These are phyloP conservation scores for Jamesozyma spencerorum DNA, from an alignment of 805 yeast genomes.

Conservation along the genomic window DNA sequence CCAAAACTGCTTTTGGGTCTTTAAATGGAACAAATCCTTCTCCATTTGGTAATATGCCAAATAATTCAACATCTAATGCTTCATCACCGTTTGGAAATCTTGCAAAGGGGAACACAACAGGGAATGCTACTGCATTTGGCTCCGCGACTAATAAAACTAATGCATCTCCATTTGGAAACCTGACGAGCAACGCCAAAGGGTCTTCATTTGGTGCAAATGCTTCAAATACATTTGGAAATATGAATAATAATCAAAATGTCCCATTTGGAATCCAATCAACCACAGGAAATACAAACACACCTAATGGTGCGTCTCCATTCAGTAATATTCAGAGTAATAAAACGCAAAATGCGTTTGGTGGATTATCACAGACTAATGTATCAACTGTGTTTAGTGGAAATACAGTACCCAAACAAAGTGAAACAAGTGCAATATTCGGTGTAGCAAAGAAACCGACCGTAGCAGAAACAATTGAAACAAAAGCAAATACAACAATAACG, in stretches of 20 bases:
- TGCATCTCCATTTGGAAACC: constrained; percentile 9
- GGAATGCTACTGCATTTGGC: constrained; percentile 12
- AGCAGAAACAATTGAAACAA: constrained; percentile 13
- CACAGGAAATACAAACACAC: not conserved
- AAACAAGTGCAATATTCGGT: not conserved
- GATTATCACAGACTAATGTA: too few species aligned
- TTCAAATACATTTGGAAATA: too few species aligned
- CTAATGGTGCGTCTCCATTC: constrained; percentile 8
- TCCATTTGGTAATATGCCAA: constrained; percentile 11
- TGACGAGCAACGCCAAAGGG: not conserved
- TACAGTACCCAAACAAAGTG: not conserved
- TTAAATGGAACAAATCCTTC: constrained; percentile 2
- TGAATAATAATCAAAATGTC: not conserved
- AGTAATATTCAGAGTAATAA: constrained; percentile 4
- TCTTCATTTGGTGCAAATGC: not conserved
- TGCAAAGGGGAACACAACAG: too few species aligned
- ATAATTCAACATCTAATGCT: not conserved
- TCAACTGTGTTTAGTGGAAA: not conserved
- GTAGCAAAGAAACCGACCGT: not conserved
- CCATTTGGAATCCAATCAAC: too few species aligned
- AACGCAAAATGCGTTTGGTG: constrained; percentile 5
- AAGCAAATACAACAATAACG: too few species aligned
- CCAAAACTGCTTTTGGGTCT: constrained; percentile 17
- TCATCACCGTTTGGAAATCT: constrained; percentile 3
- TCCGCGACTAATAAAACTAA: constrained; percentile 5